These are phyloP conservation scores for Leucogyrophana mollusca DNA, from an alignment of 768 basidiomycete genomes.

Conservation along the genomic window DNA sequence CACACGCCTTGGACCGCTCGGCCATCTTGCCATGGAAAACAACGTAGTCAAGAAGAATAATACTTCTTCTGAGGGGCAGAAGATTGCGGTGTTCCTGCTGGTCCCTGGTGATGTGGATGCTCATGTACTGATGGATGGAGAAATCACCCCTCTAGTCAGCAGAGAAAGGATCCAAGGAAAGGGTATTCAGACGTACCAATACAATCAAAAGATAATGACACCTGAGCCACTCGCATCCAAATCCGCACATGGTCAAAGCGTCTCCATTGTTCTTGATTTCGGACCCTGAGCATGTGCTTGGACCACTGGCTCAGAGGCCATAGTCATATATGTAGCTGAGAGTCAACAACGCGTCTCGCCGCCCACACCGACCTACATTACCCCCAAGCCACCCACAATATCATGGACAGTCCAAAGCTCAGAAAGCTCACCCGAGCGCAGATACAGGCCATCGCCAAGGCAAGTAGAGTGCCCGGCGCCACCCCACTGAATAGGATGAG, in stretches of 20 bases:
- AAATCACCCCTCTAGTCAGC: too few relatives aligned
- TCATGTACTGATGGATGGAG: too few relatives aligned
- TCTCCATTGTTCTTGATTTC: background rate
- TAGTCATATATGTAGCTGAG: too few relatives aligned
- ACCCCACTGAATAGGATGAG: background rate
- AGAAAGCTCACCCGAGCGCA: constrained; percentile 17
- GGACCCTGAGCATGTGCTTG: background rate
- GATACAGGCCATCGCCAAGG: constrained; percentile 26
- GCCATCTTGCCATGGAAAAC: constrained; percentile 36
- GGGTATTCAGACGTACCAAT: too few relatives aligned
- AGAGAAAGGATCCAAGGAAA: too few relatives aligned
- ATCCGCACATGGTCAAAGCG: background rate
- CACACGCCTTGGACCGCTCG: constrained; percentile 51
- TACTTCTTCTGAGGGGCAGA: too few relatives aligned
- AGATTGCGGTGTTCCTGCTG: too few relatives aligned
- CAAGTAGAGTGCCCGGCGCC: background rate
- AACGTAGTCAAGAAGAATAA: too few relatives aligned
- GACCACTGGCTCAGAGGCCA: background rate
- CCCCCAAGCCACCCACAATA: background rate
- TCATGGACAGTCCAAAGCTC: constrained; percentile 18
- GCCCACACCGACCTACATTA: too few relatives aligned
- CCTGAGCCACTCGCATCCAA: too few relatives aligned
- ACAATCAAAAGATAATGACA: background rate
- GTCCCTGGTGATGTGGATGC: too few relatives aligned
- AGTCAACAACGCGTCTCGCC: too few relatives aligned